Evolutionary conservation across 73 alveolate genomes (phyloP).

Genomic region (Uronychia setigera): DNA sequence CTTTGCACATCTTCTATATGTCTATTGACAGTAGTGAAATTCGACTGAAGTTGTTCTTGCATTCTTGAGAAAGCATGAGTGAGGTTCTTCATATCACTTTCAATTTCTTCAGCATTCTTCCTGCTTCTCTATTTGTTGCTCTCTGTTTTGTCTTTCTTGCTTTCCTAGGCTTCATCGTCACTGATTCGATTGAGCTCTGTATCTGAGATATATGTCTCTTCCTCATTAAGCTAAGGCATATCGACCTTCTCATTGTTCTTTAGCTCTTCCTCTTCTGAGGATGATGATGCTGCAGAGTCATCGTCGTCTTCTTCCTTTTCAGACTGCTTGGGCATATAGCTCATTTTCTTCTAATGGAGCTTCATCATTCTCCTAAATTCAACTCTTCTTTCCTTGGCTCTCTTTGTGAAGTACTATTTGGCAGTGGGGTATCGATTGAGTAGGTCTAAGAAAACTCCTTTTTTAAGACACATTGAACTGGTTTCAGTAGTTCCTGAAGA

Average conservation of each 20-base stretch:
- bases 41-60: slow-evolving; percentile 36
- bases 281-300: not conserved
- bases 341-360: slow-evolving; percentile 32
- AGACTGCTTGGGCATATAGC: not conserved
- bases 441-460: slow-evolving; percentile 20
- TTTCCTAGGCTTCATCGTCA: slow-evolving; percentile 3
- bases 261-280: slow-evolving; percentile 5
- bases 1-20: slow-evolving; percentile 32
- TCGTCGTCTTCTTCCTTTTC: slow-evolving; percentile 1
- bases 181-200: slow-evolving; percentile 34
- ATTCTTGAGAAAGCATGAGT: slow-evolving; percentile 30
- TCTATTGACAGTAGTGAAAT: slow-evolving; percentile 33
- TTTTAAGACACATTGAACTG: slow-evolving; percentile 44
- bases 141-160: slow-evolving; percentile 12
- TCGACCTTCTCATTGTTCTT: slow-evolving; percentile 1
- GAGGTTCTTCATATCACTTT: slow-evolving; percentile 33
- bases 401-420: slow-evolving; percentile 13
- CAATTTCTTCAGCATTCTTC: slow-evolving; percentile 44
- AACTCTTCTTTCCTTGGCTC: slow-evolving; percentile 48
- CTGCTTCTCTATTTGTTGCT: slow-evolving; percentile 28
- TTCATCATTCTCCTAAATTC: slow-evolving; percentile 50
- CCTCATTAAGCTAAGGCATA: slow-evolving; percentile 23
- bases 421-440: slow-evolving; percentile 47
- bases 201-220: slow-evolving; percentile 14
- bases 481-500: slow-evolving; percentile 7